These are phyloP conservation scores for Urochloa ruziziensis DNA, from an alignment of 176 grass and related monocot species.

Conservation along the genomic window DNA sequence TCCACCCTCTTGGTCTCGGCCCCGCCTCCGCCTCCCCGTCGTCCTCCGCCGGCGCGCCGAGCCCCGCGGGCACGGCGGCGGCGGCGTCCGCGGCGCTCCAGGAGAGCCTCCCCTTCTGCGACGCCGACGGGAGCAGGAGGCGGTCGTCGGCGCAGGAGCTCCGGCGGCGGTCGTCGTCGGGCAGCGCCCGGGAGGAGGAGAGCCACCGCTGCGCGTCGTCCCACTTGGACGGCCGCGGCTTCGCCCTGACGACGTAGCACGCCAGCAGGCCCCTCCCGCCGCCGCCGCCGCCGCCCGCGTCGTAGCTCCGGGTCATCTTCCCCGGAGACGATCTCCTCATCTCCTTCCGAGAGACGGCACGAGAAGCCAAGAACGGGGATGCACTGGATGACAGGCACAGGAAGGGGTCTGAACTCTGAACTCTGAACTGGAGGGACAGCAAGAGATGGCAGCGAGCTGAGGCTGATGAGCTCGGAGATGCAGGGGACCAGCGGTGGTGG, in stretches of 20 bases:
- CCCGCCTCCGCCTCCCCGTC: constrained; percentile 12
- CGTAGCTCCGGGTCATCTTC: constrained; percentile 1
- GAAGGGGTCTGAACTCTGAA: not conserved
- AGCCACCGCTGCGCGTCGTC: constrained; percentile 93
- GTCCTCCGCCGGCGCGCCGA: not conserved
- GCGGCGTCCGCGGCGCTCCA: constrained; percentile 39
- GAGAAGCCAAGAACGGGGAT: too few species aligned
- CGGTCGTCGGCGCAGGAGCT: constrained; percentile 65
- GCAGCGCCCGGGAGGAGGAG: constrained; percentile 26
- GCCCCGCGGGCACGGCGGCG: not conserved
- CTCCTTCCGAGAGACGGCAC: not conserved
- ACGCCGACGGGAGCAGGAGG: constrained; percentile 41
- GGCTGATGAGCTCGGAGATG: not conserved
- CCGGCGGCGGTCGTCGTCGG: constrained; percentile 32
- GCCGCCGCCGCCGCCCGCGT: constrained; percentile 15
- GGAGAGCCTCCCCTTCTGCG: constrained; percentile 52
- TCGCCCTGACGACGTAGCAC: constrained; percentile 43
- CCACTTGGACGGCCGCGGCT: constrained; percentile 85
- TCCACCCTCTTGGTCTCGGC: constrained; percentile 69
- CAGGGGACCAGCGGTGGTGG: not conserved
- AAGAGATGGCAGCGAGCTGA: not conserved
- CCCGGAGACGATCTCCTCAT: constrained; percentile 31
- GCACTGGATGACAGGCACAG: not conserved
- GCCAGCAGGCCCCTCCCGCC: constrained; percentile 21
- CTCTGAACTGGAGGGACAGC: not conserved